These are phyloP conservation scores for Ganoderma lucidum DNA, from an alignment of 1,284 basidiomycete species.

Conservation along the genomic window DNA sequence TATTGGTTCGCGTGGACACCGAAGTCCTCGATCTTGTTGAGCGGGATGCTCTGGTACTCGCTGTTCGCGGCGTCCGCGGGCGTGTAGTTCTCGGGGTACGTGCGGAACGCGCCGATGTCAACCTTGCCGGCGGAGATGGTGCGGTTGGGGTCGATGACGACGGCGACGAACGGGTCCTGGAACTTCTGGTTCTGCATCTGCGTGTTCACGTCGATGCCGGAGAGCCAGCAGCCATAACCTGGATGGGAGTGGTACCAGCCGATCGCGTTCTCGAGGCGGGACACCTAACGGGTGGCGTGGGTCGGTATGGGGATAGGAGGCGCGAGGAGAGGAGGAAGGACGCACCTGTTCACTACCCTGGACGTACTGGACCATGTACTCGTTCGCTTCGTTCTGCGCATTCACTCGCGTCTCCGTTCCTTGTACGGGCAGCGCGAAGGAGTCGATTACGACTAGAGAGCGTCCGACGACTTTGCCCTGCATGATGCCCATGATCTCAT, in stretches of 20 bases:
- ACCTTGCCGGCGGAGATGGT: conserved; percentile 98
- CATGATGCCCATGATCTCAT: conserved; percentile 99
- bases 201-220: conserved; percentile 96
- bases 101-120: conserved; percentile 98
- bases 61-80: conserved; percentile 75
- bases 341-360: conserved; percentile 79
- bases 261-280: conserved; percentile 86
- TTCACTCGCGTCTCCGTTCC: conserved; percentile 99
- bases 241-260: conserved; percentile 99
- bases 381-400: conserved; percentile 94
- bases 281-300: conserved; percentile 59
- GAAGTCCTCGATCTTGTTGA: conserved; percentile 96
- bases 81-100: conserved; percentile 92
- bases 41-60: conserved; percentile 94
- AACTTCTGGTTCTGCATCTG: conserved; percentile 95
- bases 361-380: conserved; percentile 98
- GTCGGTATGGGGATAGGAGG: background rate
- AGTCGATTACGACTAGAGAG: conserved; percentile 93
- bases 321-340: background rate
- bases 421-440: conserved; percentile 96
- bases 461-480: conserved; percentile 93
- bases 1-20: conserved; percentile 98
- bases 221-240: conserved; percentile 97
- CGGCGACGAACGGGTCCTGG: conserved; percentile 96
- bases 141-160: conserved; percentile 98